Conservation (phyloP, 768 basidiomycete species). For the Sarcodon sp. region DNA sequence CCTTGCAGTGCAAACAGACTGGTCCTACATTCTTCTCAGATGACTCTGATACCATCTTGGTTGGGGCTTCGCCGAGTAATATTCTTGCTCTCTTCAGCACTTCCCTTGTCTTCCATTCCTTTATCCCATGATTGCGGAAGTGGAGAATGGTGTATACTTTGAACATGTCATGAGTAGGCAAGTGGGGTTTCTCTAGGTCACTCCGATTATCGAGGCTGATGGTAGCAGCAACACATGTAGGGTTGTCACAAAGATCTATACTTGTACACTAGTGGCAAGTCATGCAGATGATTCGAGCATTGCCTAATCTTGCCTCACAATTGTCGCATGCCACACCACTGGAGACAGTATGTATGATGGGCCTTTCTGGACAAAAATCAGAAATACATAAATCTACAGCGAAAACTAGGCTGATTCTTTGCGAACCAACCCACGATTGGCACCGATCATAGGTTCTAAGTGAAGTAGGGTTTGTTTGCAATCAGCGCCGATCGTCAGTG, state of each 20-base stretch:
- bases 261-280: slow-evolving; percentile 14
- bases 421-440: too few relatives aligned
- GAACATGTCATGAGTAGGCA: slow-evolving; percentile 17
- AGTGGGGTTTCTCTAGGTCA: slow-evolving; percentile 12
- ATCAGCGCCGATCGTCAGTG: too few relatives aligned
- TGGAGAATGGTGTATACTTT: slow-evolving; percentile 13
- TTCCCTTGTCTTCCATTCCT: slow-evolving; percentile 9
- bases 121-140: slow-evolving; percentile 7
- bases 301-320: slow-evolving; percentile 14
- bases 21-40: not conserved
- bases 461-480: too few relatives aligned
- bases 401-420: too few relatives aligned
- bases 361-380: too few relatives aligned
- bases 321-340: slow-evolving; percentile 12
- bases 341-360: too few relatives aligned
- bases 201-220: slow-evolving; percentile 4
- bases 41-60: not conserved
- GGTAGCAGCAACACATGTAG: slow-evolving; percentile 10
- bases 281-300: slow-evolving; percentile 18
- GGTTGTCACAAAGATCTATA: slow-evolving; percentile 17
- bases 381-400: too few relatives aligned
- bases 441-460: too few relatives aligned
- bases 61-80: slow-evolving; percentile 3
- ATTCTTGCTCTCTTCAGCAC: slow-evolving; percentile 8
- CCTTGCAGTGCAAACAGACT: not conserved